These are phyloP conservation scores for Didymella pomorum DNA, from an alignment of 2,329 filamentous ascomycete genomes.

Conservation along the genomic window DNA sequence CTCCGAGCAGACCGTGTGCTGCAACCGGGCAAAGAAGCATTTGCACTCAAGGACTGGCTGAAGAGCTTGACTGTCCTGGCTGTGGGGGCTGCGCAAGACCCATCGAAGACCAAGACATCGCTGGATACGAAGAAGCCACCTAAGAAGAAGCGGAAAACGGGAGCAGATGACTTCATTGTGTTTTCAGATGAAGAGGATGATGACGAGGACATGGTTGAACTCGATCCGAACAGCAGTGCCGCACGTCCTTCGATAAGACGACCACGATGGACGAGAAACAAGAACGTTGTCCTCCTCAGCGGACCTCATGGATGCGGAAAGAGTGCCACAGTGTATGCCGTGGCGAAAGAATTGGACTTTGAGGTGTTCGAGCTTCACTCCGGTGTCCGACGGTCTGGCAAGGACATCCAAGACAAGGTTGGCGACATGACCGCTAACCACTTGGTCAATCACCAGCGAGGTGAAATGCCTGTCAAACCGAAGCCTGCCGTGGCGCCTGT, in stretches of 20 bases:
- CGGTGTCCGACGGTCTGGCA: slow-evolving; percentile 81
- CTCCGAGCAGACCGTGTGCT: slow-evolving; percentile 73
- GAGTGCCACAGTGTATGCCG: slow-evolving; percentile 89
- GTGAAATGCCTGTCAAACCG: slow-evolving; percentile 34
- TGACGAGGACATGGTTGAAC: slow-evolving; percentile 64
- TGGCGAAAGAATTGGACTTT: slow-evolving; percentile 89
- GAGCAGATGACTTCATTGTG: slow-evolving; percentile 49
- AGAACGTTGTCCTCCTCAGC: slow-evolving; percentile 85
- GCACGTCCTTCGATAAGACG: slow-evolving; percentile 55
- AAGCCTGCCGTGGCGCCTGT: slow-evolving; percentile 18
- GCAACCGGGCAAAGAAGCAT: slow-evolving; percentile 74
- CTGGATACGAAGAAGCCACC: slow-evolving; percentile 37
- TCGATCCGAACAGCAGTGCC: slow-evolving; percentile 70
- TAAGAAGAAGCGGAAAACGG: slow-evolving; percentile 70
- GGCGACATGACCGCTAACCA: slow-evolving; percentile 98
- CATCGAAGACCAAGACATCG: slow-evolving; percentile 26
- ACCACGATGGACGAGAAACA: slow-evolving; percentile 50
- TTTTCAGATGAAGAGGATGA: slow-evolving; percentile 44
- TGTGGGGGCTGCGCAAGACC: slow-evolving; percentile 66
- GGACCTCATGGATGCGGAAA: slow-evolving; percentile 92
- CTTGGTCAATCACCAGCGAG: slow-evolving; percentile 69
- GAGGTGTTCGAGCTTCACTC: slow-evolving; percentile 96
- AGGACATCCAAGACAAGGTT: slow-evolving; percentile 88
- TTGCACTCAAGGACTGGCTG: slow-evolving; percentile 82
- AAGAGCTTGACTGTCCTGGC: slow-evolving; percentile 76